phyloP scores from a whole-genome alignment of 2,329 filamentous ascomycete species.

The Scortechinia acanthostroma region DNA sequence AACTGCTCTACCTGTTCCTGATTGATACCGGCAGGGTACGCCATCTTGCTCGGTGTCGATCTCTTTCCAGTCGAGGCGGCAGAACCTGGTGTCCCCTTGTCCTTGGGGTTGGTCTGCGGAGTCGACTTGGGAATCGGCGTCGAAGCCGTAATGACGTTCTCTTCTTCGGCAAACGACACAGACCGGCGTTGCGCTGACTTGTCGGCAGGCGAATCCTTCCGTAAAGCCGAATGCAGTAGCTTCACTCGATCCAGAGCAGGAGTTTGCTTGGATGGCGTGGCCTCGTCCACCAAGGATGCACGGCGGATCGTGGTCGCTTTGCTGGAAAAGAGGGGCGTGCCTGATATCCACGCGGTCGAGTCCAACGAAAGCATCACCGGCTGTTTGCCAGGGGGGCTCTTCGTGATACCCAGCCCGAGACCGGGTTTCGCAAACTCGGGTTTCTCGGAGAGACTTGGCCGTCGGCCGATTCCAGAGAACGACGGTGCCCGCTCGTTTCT shows the following conservation, averaged over 20 bases:
- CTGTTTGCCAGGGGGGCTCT: conserved; percentile 12
- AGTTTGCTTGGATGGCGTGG: not conserved
- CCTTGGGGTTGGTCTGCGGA: not conserved
- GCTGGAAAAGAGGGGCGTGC: not conserved
- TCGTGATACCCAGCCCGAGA: conserved; percentile 16
- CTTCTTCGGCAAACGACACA: not conserved
- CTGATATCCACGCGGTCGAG: conserved; percentile 2
- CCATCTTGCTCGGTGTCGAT: conserved; percentile 6
- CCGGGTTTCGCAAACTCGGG: conserved; percentile 6
- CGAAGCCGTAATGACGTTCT: not conserved
- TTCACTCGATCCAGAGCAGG: not conserved
- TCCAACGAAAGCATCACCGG: conserved; percentile 5
- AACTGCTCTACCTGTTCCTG: conserved; percentile 3
- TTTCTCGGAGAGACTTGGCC: conserved; percentile 8
- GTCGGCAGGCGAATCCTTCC: not conserved
- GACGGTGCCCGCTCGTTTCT: conserved; percentile 9
- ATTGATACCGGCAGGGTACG: conserved; percentile 4
- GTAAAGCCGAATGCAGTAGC: too few species aligned
- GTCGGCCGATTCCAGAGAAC: conserved; percentile 10
- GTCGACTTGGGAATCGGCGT: not conserved
- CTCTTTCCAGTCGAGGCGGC: conserved; percentile 3
- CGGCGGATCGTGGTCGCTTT: not conserved
- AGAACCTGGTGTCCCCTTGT: too few species aligned
- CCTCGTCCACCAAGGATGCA: not conserved
- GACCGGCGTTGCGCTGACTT: not conserved